phyloP scores from a whole-genome alignment of 352 stramenopile genomes.

The Pilasporangium apinafurcum region DNA sequence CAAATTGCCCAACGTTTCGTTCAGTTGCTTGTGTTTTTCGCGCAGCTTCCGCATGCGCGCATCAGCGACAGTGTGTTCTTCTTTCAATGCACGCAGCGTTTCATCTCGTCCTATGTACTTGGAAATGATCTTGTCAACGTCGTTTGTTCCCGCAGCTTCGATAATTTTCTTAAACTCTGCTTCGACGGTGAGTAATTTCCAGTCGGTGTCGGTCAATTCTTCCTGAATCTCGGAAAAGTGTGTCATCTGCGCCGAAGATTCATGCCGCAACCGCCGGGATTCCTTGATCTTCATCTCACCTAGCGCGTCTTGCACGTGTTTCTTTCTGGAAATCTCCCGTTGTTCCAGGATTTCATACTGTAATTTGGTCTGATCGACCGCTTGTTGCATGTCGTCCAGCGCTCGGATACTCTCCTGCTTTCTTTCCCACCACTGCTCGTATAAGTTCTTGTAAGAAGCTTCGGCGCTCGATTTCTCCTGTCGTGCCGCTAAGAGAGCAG shows the following conservation, averaged over 20 bases:
- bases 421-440: slow-evolving; percentile 60
- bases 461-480: slow-evolving; percentile 72
- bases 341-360: slow-evolving; percentile 75
- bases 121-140: slow-evolving; percentile 78
- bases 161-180: slow-evolving; percentile 71
- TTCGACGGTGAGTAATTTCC: slow-evolving; percentile 59
- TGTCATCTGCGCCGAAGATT: slow-evolving; percentile 67
- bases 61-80: slow-evolving; percentile 69
- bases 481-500: slow-evolving; percentile 41
- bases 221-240: slow-evolving; percentile 80
- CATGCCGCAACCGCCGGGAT: slow-evolving; percentile 56
- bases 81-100: slow-evolving; percentile 62
- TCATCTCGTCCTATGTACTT: slow-evolving; percentile 71
- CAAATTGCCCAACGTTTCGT: slow-evolving; percentile 52
- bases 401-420: slow-evolving; percentile 70
- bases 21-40: slow-evolving; percentile 73
- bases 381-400: slow-evolving; percentile 69
- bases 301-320: slow-evolving; percentile 62
- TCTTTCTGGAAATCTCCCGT: slow-evolving; percentile 64
- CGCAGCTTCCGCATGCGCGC: slow-evolving; percentile 69
- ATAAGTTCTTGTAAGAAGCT: slow-evolving; percentile 54
- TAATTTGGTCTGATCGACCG: slow-evolving; percentile 64
- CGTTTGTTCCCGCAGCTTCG: slow-evolving; percentile 67
- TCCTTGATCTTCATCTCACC: slow-evolving; percentile 72
- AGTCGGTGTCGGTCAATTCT: slow-evolving; percentile 64